Evolutionary conservation across 441 rosid genomes (phyloP), one percentile per base, ranked within the genome.

Genomic region (Arabidopsis hybrid): DNA sequence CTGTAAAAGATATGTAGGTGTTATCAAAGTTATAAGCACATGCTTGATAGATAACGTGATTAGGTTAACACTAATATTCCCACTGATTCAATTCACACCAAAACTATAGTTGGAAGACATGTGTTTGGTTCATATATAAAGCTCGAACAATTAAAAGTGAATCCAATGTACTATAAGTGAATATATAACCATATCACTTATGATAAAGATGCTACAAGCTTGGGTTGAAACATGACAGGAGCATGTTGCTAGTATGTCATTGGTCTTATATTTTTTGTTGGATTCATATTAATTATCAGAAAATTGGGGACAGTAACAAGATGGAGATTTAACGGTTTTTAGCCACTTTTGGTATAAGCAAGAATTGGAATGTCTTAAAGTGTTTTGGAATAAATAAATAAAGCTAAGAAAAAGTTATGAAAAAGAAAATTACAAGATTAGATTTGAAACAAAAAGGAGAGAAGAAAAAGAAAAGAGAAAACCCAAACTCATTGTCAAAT

Each of bases 11-110:
- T 21, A 26, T 61, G 52, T 56, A 29, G 60, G 34, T 57, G 61
- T 38, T 47, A 31, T 31, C 32, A 31, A 31, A 31, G 32, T 31
- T 31, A 31, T 35, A 46, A 63, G 31, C 71, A 63, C 71, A 57
- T 76, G 71, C 46, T 55, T 69, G 65, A 70, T 46, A 38, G 36
- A 63, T 47, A 76, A 39, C 40, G 71, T 64, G 75, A 70, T 76
- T 70, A 76, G 67, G 72, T 50, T 77, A 71, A 71, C 72, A 77
- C 72, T 65, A 77, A 71, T 65, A 58, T 71, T 59, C 76, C 76
- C 76, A 77, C 76, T 64, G 50, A 76, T 21, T 74, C 50, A 61
- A 21, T 21, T 21, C 26, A 35, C 38, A 35, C 56, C 69, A 75
- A 60, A 75, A 53, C 65, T 60, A 29, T 61, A 31, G 32, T 31